Evolutionary conservation across 1,284 basidiomycete species (phyloP), one percentile per base, ranked within the genome.

Genomic region (Microbotryum violaceum): DNA sequence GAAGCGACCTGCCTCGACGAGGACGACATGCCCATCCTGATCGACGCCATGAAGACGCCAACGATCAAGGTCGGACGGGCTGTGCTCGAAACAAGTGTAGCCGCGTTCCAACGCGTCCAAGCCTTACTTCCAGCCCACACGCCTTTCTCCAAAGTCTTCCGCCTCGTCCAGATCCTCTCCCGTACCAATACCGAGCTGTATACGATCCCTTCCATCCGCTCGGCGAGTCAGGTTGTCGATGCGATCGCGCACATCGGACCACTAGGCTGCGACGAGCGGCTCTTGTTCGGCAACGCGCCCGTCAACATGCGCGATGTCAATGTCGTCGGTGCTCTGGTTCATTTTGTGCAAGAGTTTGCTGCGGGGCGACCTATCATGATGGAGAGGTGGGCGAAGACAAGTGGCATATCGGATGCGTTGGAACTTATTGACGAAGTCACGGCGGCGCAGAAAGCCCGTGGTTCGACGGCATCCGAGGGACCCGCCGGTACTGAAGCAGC

Each of bases 21-120:
- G 3, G 73, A 77, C 2, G 90, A 96, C 72, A 79, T 97, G 18
- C 79, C 81, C 0, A 75, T 83, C 56, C 78, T 97, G 8, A 72
- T 74, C 7, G 68, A 74, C 3, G 76, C 80, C 14, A 76, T 82
- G 47, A 74, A 71, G 1, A 71, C 79, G 0, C 77, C 82, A 0
- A 76, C 80, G 6, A 70, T 74, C 1, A 74, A 77, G 20, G 77
- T 83, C 54, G 69, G 72, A 1, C 75, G 76, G 20, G 81, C 81
- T 0, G 75, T 74, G 2, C 61, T 82, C 21, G 75, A 77, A 45
- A 71, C 77, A 1, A 72, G 74, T 0, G 69, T 70, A 20, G 69
- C 70, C 0, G 68, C 73, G 6, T 62, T 80, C 2, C 63, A 72
- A 1, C 63, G 70, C 1, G 70, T 82, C 0, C 70, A 78, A 2